phyloP scores from a whole-genome alignment of 257 asterid species.

The Apocynum venetum region DNA sequence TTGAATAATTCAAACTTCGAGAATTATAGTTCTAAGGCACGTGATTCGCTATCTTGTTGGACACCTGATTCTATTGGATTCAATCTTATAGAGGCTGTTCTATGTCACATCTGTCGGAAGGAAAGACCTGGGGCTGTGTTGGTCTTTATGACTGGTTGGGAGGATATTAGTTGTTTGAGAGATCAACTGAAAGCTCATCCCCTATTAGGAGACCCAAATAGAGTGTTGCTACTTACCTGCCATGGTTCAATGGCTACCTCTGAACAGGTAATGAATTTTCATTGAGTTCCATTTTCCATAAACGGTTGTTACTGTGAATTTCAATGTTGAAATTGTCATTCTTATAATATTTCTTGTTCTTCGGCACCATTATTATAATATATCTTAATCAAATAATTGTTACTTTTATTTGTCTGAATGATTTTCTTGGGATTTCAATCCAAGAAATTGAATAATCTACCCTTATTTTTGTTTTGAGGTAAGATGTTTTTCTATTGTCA shows the following conservation, averaged over 20 bases:
- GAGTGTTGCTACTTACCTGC: conserved; percentile 85
- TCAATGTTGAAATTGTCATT: neutral
- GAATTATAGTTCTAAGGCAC: conserved; percentile 72
- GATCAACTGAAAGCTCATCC: conserved; percentile 98
- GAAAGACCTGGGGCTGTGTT: conserved; percentile 90
- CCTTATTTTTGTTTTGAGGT: neutral
- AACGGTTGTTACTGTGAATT: neutral
- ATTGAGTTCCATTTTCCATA: conserved; percentile 5
- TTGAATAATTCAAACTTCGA: conserved; percentile 75
- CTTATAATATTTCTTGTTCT: neutral
- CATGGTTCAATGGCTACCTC: conserved; percentile 98
- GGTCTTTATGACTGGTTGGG: conserved; percentile 99
- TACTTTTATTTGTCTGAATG: neutral
- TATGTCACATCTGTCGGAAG: conserved; percentile 93
- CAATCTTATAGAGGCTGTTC: conserved; percentile 93
- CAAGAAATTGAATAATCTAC: neutral
- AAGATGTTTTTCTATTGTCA: neutral
- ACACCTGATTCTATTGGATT: conserved; percentile 86
- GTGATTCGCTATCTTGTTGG: conserved; percentile 89
- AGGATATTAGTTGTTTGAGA: conserved; percentile 92
- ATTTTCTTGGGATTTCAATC: neutral
- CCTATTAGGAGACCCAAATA: conserved; percentile 93
- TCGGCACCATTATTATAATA: neutral
- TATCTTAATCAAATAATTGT: neutral
- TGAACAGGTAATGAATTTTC: conserved; percentile 64